Percentiles rank a stretch among this genome's conserved stretches.
Evolutionary conservation across 192 early-diverging fungal genomes (phyloP).

Genomic region (Backusella luteola): DNA sequence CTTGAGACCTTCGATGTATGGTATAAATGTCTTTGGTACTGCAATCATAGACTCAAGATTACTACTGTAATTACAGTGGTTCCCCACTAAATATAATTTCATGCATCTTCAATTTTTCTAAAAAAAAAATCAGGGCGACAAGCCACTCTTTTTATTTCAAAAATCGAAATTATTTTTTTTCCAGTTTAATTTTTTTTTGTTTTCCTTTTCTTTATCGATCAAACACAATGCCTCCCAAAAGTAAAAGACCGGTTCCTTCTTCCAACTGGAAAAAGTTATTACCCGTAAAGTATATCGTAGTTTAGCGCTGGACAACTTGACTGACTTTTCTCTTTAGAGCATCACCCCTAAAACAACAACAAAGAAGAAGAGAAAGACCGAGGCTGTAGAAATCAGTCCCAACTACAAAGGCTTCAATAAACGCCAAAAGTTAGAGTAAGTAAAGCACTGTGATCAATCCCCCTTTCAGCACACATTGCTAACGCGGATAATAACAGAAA

Average conservation of each 20-base stretch:
- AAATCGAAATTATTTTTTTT: not conserved
- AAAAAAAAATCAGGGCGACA: not conserved
- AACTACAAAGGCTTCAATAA: conserved; percentile 9
- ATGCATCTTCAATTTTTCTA: not conserved
- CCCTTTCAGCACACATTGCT: not conserved
- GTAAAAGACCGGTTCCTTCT: conserved; percentile 33
- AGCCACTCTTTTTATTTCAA: not conserved
- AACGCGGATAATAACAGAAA: conserved; percentile 30
- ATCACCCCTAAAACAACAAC: conserved; percentile 14
- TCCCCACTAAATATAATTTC: not conserved
- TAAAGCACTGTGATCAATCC: not conserved
- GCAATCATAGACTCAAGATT: too few relatives aligned
- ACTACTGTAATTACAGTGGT: not conserved
- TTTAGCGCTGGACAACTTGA: too few relatives aligned
- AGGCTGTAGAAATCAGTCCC: conserved; percentile 21
- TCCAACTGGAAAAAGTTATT: conserved; percentile 53
- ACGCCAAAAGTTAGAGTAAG: conserved; percentile 10
- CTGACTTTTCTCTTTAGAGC: conserved; percentile 10
- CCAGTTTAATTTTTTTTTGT: conserved; percentile 6
- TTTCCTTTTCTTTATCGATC: conserved; percentile 2
- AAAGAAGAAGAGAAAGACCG: conserved; percentile 34
- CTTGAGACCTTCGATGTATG: too few relatives aligned
- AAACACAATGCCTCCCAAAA: not conserved
- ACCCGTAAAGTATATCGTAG: conserved; percentile 24
- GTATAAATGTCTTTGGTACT: too few relatives aligned